A percentile compares a stretch with the other conserved stretches of the same genome.
Evolutionary conservation across 805 yeast genomes (phyloP).

Genomic region (Pichia thaimueangensis): DNA sequence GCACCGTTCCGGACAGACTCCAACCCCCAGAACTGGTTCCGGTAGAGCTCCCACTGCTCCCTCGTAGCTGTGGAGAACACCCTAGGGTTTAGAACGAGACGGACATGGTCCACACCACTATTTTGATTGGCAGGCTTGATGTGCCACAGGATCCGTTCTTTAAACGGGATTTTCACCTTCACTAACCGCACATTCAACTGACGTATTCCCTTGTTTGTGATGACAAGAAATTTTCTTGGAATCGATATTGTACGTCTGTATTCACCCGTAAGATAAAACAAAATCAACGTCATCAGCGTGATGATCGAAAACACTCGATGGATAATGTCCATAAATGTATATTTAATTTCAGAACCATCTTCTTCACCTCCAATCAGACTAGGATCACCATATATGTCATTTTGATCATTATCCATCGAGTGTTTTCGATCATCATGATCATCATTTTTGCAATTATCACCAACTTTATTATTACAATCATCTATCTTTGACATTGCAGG

Average conservation of each 20-base stretch:
- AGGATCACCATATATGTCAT: too few species aligned
- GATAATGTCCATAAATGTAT: conserved; percentile 32
- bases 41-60: conserved; percentile 90
- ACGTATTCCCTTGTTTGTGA: conserved; percentile 85
- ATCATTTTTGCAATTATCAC: too few species aligned
- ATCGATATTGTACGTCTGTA: conserved; percentile 77
- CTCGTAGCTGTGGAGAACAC: conserved; percentile 76
- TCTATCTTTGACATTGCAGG: neutral
- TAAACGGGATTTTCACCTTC: conserved; percentile 37
- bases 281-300: conserved; percentile 56
- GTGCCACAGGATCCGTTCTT: conserved; percentile 37
- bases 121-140: too few species aligned
- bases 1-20: conserved; percentile 33
- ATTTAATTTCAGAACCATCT: too few species aligned
- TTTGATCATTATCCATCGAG: too few species aligned
- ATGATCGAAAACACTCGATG: conserved; percentile 55
- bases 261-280: conserved; percentile 86
- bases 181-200: conserved; percentile 76
- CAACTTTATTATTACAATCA: too few species aligned
- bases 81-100: conserved; percentile 73
- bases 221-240: conserved; percentile 70
- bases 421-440: too few species aligned
- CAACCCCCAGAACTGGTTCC: conserved; percentile 89
- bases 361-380: too few species aligned
- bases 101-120: conserved; percentile 78